Evolutionary conservation across 768 basidiomycete species (phyloP).

Genomic region (Lactarius trivialis): DNA sequence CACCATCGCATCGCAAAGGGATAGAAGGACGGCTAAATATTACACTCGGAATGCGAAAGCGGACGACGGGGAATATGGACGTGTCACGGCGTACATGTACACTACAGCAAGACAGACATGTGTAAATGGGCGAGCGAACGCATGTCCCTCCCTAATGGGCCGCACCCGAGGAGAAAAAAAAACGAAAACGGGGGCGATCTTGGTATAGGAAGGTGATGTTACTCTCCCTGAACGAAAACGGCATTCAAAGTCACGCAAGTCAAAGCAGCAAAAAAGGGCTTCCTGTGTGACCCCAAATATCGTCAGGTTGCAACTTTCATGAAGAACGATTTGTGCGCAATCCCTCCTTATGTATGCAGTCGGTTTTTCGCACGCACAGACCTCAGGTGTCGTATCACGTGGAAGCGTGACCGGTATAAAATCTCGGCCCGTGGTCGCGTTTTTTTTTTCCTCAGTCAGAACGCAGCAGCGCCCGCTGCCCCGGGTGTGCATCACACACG

Average conservation of each 20-base stretch:
- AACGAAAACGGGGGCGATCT: slow-evolving; percentile 48
- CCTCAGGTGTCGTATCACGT: slow-evolving; percentile 30
- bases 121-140: not conserved
- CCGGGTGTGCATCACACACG: slow-evolving; percentile 8
- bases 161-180: slow-evolving; percentile 43
- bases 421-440: slow-evolving; percentile 25
- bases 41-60: not conserved
- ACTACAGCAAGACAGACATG: not conserved
- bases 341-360: not conserved
- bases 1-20: not conserved
- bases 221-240: slow-evolving; percentile 47
- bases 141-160: slow-evolving; percentile 49
- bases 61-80: not conserved
- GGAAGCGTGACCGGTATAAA: not conserved
- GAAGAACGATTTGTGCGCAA: slow-evolving; percentile 9
- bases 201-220: slow-evolving; percentile 50
- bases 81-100: not conserved
- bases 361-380: slow-evolving; percentile 45
- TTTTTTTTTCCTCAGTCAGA: slow-evolving; percentile 23
- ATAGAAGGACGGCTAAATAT: not conserved
- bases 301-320: slow-evolving; percentile 70
- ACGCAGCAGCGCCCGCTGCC: slow-evolving; percentile 7
- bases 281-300: slow-evolving; percentile 52
- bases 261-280: not conserved
- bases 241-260: slow-evolving; percentile 44